Evolutionary conservation across 805 yeast genomes (phyloP), one percentile per base, ranked within the genome.

Genomic region (Alloascoidea hylecoeti): DNA sequence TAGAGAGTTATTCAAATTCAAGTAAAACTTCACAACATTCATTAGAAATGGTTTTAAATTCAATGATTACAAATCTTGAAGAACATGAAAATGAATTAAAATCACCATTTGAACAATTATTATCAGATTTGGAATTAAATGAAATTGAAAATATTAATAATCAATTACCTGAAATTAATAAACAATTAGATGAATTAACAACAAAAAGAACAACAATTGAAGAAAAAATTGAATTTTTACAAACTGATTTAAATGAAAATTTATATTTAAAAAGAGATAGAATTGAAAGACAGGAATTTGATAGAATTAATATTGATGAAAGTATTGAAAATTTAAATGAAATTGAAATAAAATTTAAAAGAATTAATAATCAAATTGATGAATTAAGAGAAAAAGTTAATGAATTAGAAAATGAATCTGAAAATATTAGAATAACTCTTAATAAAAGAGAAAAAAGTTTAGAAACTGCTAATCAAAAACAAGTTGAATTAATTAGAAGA

Each of bases 171-270:
- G 39, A 40, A 2, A 37, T 57, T 1, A 77, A 71, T 41, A 45
- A 42, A 2, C 47, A 61, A 27, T 60, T 78, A 34, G 63, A 66
- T 35, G 45, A 46, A 3, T 42, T 68, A 3, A 65, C 64, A 0
- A 58, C 56, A 2, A 45, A 55, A 30, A 54, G 74, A 15, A 52
- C 67, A 0, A 60, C 55, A 1, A 42, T 70, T 3, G 79, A 76
- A 42, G 55, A 73, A 9, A 57, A 62, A 14, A 52, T 72, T 13
- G 61, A 72, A 0, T 51, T 57, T 1, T 45, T 70, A 5, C 70
- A 70, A 35, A 63, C 79, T 2, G 85, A 77, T 42, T 51, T 83
- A 33, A 54, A 60, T n/a, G 74, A 75, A 18, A 75, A 68, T 37
- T 59, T 75, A 35, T 56, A 64, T 33, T 82, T 84, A 9, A 71